These are phyloP conservation scores for Hypoxylon sp. DNA, from an alignment of 2,329 filamentous ascomycete species.

Conservation along the genomic window DNA sequence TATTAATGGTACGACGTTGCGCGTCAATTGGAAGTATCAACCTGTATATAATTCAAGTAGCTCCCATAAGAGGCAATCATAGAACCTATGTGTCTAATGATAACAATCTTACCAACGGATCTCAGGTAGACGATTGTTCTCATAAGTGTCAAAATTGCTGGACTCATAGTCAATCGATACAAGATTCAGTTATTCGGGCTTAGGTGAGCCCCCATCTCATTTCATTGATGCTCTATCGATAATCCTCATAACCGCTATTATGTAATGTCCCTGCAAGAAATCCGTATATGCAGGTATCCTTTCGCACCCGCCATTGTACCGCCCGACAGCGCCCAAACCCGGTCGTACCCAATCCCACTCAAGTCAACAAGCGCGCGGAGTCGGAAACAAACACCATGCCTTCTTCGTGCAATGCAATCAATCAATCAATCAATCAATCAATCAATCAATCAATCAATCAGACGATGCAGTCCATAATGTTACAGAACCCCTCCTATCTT, in stretches of 20 bases:
- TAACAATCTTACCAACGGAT: neutral
- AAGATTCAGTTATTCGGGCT: conserved; percentile 3
- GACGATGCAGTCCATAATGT: conserved; percentile 8
- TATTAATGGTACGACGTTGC: conserved; percentile 3
- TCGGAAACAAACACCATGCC: neutral
- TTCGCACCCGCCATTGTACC: conserved; percentile 7
- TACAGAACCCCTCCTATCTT: neutral
- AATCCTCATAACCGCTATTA: conserved; percentile 23
- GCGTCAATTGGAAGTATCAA: conserved; percentile 2
- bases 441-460: conserved; percentile 4
- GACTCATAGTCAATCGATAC: neutral
- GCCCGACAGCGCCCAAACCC: neutral
- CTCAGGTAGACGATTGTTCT: conserved; percentile 1
- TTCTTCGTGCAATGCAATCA: neutral
- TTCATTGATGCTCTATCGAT: conserved; percentile 23
- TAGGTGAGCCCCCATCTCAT: conserved; percentile 14
- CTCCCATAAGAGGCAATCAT: conserved; percentile 2
- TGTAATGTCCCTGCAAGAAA: neutral
- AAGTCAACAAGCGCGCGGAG: neutral
- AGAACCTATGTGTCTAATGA: neutral
- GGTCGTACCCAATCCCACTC: conserved; percentile 1
- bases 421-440: neutral
- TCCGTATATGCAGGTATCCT: conserved; percentile 13
- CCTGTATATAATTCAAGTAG: conserved; percentile 1
- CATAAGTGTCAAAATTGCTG: neutral